Evolutionary conservation across 1,139 yeast genomes (phyloP), one percentile per base, ranked within the genome.

Genomic region (Blastobotrys elegans): DNA sequence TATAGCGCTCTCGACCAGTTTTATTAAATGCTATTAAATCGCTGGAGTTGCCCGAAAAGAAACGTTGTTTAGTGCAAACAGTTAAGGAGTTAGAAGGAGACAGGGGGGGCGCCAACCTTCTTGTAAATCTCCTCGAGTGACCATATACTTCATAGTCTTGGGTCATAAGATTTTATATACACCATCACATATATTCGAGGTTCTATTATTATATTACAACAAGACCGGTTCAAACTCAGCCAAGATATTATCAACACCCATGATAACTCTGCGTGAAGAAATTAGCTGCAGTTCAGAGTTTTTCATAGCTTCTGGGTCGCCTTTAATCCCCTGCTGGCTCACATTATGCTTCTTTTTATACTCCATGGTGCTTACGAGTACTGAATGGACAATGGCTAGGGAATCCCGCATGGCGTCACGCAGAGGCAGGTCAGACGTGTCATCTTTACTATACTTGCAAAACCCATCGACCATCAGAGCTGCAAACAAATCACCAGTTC

Each of bases 401-500:
- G 55, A 61, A 29, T 59, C 56, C 26, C 53, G 54, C 13, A 63
- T 49, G 10, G 65, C 59, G 2, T 27, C 34, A 14, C 49, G 45
- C 10, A 61, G 49, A 16, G 20, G 26, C 39, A 33, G 43, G 44
- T 27, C 51, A 46, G 51, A 69, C 67, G 35, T 66, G 65, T 24
- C 10, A 24, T 5, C 5, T 6, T 24, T 5, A 5, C 5, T 24
- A 10, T 24, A 10, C 57, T 6, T 18, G 16, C 70, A 69, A 43
- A 77, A 67, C 49, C 82, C 72, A 65, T 87, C 92, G 2, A 85
- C 64, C 34, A 89, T 64, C 40, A 90, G 63, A 0, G 96, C 95
- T 0, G 95, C 79, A 62, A 92, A 88, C 38, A 92, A 69, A 59
- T 92, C 98, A 2, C 98, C 98, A 4, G 92, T 89, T 0, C 98